phyloP scores from a whole-genome alignment of 257 asterid species.

The Salvia splendens region DNA sequence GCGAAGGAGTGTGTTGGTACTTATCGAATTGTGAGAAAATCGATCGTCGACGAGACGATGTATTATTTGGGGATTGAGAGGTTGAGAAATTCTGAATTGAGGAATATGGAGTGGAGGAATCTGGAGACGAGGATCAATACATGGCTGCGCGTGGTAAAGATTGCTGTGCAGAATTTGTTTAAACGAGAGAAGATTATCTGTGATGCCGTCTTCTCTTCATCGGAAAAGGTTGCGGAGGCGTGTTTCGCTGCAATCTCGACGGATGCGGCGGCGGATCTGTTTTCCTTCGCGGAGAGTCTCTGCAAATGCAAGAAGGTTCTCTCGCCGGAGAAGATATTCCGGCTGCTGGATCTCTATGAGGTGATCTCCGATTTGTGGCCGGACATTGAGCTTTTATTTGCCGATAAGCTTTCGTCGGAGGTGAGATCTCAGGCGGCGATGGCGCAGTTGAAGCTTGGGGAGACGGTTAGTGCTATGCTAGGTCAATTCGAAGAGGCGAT shows the following conservation, averaged over 20 bases:
- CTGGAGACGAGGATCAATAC: conserved; percentile 49
- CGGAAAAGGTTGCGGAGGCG: conserved; percentile 52
- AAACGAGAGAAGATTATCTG: conserved; percentile 62
- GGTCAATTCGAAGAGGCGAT: conserved; percentile 71
- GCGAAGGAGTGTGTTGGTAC: conserved; percentile 62
- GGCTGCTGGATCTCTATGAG: conserved; percentile 69
- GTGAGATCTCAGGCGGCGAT: background rate
- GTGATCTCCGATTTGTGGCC: conserved; percentile 64
- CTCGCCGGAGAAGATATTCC: conserved; percentile 76
- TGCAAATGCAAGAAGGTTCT: conserved; percentile 53
- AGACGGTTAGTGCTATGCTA: conserved; percentile 59
- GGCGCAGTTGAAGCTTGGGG: conserved; percentile 60
- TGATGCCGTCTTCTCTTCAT: conserved; percentile 58
- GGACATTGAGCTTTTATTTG: conserved; percentile 56
- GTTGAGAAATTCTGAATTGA: conserved; percentile 48
- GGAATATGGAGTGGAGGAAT: conserved; percentile 65
- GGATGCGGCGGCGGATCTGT: conserved; percentile 53
- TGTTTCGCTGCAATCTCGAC: conserved; percentile 57
- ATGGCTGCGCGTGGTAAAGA: conserved; percentile 53
- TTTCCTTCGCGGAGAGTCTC: conserved; percentile 52
- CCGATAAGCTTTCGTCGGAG: conserved; percentile 42
- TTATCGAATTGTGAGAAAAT: conserved; percentile 58
- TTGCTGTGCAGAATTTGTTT: conserved; percentile 55
- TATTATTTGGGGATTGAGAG: conserved; percentile 64
- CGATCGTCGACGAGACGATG: conserved; percentile 68